Base-by-base conservation (phyloP, 371 early-diverging fungal species). In the Rhizopus delemar region DNA sequence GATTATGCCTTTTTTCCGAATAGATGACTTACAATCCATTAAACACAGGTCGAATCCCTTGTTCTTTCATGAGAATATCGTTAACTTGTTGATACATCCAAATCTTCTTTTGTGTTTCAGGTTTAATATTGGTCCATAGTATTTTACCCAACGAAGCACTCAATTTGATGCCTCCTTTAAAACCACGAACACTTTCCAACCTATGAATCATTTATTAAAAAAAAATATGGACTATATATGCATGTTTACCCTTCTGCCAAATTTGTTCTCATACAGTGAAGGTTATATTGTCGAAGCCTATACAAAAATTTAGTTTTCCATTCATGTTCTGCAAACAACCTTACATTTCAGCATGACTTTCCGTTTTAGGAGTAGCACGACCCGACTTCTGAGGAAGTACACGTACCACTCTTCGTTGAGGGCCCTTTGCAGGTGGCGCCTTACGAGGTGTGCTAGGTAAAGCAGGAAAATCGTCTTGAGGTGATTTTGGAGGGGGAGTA, bases 141-240 rank as follows among this genome's bases (percentile, higher is more conserved):
- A 78, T 70, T 36, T 83, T 80, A 7, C 83, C 83, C 13, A 78
- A 67, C 70, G 68, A 77, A 29, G 79, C 83, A 38, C 56, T 65
- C 3, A 83, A 54, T 9, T 63, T 68, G 22, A 83, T 64, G 9
- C 74, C 71, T 1, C 81, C 83, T 50, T 62, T 76, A 50, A 61
- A 69, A 45, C 70, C 61, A 31, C 74, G 75, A 11, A 66, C 66
- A 45, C 65, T 48, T 0, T 68, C 66, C 32, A 82, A 49, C 5
- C 63, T 62, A 59, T 16, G 8, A 8, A 15, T 6, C 29, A 39
- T 13, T 43, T n/a, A n/a, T 41, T 12, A 36, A 15, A 2, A 35
- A 8, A 51, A 16, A 4, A 16, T n/a, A 11, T 1, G 4, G 0
- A 15, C n/a, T 13, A 12, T 12, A 22, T 35, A 22, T 7, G 9